These are phyloP conservation scores for Silene latifolia DNA, from an alignment of 148 eudicot genomes.

Conservation along the genomic window DNA sequence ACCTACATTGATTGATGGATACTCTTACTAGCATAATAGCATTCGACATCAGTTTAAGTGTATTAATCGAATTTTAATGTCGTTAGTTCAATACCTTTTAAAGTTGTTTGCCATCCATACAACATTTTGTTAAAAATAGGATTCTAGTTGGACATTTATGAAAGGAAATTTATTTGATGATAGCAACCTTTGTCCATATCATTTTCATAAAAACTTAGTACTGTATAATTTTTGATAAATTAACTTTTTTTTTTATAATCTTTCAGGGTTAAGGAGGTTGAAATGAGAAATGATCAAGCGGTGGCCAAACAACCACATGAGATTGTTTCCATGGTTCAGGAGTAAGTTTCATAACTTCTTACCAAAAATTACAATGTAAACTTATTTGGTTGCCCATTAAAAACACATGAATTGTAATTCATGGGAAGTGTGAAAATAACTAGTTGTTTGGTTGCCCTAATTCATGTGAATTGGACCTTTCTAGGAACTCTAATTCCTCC, in stretches of 20 bases:
- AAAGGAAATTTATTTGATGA: neutral
- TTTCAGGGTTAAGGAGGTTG: constrained; percentile 46
- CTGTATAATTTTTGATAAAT: no score
- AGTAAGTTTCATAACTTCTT: no score
- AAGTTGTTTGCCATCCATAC: neutral
- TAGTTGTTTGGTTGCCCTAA: no score
- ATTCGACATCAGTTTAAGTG: neutral
- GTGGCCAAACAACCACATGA: constrained; percentile 53
- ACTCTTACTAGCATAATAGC: neutral
- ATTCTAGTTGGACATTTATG: neutral
- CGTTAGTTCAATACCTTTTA: neutral
- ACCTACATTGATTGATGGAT: neutral
- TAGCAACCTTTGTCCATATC: neutral
- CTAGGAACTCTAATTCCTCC: no score
- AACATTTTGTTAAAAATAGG: neutral
- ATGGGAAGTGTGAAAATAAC: no score
- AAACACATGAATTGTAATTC: no score
- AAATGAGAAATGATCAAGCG: constrained; percentile 47
- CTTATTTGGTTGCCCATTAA: no score
- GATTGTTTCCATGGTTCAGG: constrained; percentile 56
- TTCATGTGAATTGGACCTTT: no score
- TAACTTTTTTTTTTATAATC: neutral
- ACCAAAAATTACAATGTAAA: no score
- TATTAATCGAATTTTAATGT: neutral
- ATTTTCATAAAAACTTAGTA: neutral